Percentiles rank a stretch among this genome's conserved stretches.
These are phyloP conservation scores for Blastocystis sp. DNA, from an alignment of 352 stramenopile genomes.

Conservation along the genomic window DNA sequence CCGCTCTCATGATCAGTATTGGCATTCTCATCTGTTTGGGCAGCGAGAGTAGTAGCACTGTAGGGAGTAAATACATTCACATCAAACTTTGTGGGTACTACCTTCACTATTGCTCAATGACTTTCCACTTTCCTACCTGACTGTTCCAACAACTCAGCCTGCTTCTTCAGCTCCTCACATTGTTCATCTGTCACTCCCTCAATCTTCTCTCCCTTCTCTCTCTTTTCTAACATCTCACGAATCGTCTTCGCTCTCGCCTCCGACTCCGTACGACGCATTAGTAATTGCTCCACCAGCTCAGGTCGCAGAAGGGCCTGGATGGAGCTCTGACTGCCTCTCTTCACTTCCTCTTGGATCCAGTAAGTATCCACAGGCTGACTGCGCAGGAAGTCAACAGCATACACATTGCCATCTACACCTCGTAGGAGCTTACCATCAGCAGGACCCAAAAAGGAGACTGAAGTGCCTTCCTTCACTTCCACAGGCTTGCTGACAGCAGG, in stretches of 20 bases:
- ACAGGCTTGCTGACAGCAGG: slow-evolving; percentile 18
- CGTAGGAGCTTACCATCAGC: slow-evolving; percentile 45
- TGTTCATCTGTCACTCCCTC: slow-evolving; percentile 15
- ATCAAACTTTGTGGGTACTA: slow-evolving; percentile 31
- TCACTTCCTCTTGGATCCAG: slow-evolving; percentile 57
- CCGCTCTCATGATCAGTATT: slow-evolving; percentile 19
- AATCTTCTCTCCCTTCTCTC: slow-evolving; percentile 27
- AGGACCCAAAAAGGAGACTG: slow-evolving; percentile 41
- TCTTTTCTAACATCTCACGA: slow-evolving; percentile 17
- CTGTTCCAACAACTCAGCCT: background rate
- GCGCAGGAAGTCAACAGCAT: slow-evolving; percentile 54
- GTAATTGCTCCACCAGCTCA: slow-evolving; percentile 25
- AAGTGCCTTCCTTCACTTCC: slow-evolving; percentile 9
- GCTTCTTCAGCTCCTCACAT: background rate
- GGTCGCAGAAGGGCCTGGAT: slow-evolving; percentile 28
- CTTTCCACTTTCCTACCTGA: background rate
- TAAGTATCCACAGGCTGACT: slow-evolving; percentile 43
- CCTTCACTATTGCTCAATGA: background rate
- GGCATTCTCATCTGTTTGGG: background rate
- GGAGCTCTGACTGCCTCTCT: background rate
- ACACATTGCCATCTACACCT: slow-evolving; percentile 45
- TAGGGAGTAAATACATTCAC: slow-evolving; percentile 34
- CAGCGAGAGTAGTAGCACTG: background rate
- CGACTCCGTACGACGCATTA: background rate
- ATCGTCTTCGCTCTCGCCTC: slow-evolving; percentile 5